Evolutionary conservation across 257 asterid genomes (phyloP).

Genomic region (Capsicum rhomboideum): DNA sequence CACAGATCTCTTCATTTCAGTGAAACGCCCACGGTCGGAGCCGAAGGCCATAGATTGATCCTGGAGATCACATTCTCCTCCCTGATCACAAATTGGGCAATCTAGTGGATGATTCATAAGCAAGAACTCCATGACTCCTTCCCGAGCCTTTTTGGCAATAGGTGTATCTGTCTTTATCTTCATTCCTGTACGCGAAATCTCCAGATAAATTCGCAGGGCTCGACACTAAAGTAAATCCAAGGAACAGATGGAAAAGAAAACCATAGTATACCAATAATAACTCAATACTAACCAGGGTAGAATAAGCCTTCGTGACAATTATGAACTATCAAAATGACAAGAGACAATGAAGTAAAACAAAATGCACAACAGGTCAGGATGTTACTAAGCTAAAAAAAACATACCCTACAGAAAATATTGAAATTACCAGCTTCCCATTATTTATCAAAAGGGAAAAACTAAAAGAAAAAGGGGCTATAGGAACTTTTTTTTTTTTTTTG

Average conservation of each 20-base stretch:
- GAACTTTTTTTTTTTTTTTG: not conserved
- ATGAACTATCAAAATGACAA: not conserved
- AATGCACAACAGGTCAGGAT: not conserved
- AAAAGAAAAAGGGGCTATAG: not conserved
- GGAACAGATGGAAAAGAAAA: not conserved
- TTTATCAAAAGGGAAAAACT: not conserved
- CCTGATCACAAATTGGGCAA: constrained; percentile 99
- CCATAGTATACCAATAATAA: not conserved
- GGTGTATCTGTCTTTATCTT: constrained; percentile 94
- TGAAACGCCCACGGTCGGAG: constrained; percentile 92
- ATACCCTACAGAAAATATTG: not conserved
- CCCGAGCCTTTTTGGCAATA: constrained; percentile 92
- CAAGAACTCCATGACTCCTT: constrained; percentile 97
- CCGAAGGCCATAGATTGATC: constrained; percentile 99
- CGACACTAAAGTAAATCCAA: not conserved
- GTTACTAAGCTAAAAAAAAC: not conserved
- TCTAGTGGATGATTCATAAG: constrained; percentile 96
- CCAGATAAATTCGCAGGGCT: not conserved
- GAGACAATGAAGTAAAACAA: not conserved
- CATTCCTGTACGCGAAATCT: constrained; percentile 50
- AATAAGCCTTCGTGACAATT: not conserved
- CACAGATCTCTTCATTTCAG: constrained; percentile 87
- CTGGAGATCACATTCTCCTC: constrained; percentile 98
- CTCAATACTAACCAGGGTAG: not conserved
- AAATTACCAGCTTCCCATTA: not conserved